A percentile compares a stretch with the other conserved stretches of the same genome.
These are phyloP conservation scores for Stygiomarasmius scandens DNA, from an alignment of 1,284 basidiomycete genomes.

Conservation along the genomic window DNA sequence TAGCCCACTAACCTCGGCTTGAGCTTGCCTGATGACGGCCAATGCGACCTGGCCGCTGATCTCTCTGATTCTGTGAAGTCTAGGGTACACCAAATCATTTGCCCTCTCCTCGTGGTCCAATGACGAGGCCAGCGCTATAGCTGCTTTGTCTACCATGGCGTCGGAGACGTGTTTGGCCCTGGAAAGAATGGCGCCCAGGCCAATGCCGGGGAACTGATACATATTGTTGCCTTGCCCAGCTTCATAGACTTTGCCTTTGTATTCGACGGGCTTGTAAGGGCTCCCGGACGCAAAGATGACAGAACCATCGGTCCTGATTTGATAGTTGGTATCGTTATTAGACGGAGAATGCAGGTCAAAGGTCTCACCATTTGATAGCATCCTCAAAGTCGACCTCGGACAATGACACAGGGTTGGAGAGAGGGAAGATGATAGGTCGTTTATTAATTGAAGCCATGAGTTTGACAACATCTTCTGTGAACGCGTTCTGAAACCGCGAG, in stretches of 20 bases:
- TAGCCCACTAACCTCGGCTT: conserved; percentile 52
- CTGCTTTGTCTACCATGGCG: conserved; percentile 60
- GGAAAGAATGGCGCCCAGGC: conserved; percentile 69
- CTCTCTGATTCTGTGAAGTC: conserved; percentile 66
- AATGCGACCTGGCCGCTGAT: conserved; percentile 67
- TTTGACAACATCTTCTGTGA: conserved; percentile 69
- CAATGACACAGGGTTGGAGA: conserved; percentile 79
- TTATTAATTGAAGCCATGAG: conserved; percentile 73
- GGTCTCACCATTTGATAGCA: conserved; percentile 63
- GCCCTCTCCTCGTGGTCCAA: conserved; percentile 62
- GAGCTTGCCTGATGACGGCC: conserved; percentile 64
- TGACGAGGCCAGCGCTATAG: conserved; percentile 66
- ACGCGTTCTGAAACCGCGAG: conserved; percentile 54
- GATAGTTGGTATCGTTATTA: conserved; percentile 10
- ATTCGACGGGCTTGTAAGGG: conserved; percentile 67
- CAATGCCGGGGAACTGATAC: conserved; percentile 68
- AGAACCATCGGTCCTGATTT: conserved; percentile 56
- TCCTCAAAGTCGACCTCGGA: conserved; percentile 74
- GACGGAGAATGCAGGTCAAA: neutral
- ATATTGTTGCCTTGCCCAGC: conserved; percentile 86
- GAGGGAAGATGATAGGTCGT: conserved; percentile 84
- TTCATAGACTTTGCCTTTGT: conserved; percentile 57
- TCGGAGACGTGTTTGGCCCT: conserved; percentile 63
- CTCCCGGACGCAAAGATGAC: conserved; percentile 83
- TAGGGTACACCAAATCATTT: conserved; percentile 62